Evolutionary conservation across 2,329 filamentous ascomycete species (phyloP).

Genomic region (Fusarium anguioides): DNA sequence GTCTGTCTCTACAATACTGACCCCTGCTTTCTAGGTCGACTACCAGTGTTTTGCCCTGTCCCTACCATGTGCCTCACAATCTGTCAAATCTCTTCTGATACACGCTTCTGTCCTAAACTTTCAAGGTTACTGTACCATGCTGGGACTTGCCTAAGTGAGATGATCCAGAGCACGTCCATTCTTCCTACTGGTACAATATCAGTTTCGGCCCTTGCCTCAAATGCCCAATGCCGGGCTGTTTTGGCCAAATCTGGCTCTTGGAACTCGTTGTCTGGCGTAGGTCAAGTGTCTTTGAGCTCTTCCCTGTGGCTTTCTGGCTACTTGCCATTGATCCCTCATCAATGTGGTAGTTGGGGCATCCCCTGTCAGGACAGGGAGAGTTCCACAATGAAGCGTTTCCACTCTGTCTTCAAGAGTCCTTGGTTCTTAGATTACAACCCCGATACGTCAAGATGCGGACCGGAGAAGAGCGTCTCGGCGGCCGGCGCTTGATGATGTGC

Average conservation of each 20-base stretch:
- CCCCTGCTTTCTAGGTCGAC: conserved; percentile 21
- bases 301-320: conserved; percentile 22
- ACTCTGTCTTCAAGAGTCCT: conserved; percentile 22
- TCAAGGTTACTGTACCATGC: conserved; percentile 26
- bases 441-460: conserved; percentile 33
- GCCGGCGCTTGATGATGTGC: conserved; percentile 45
- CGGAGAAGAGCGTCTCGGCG: conserved; percentile 37
- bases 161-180: conserved; percentile 54
- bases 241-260: conserved; percentile 26
- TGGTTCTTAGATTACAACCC: conserved; percentile 17
- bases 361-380: conserved; percentile 28
- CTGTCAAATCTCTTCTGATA: conserved; percentile 56
- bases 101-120: conserved; percentile 48
- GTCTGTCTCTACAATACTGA: conserved; percentile 5
- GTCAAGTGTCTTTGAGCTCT: conserved; percentile 6
- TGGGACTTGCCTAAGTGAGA: conserved; percentile 52
- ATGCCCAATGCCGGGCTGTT: conserved; percentile 34
- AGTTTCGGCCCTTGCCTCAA: conserved; percentile 34
- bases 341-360: conserved; percentile 17
- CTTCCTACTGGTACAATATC: conserved; percentile 52
- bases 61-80: conserved; percentile 27
- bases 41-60: conserved; percentile 18
- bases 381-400: conserved; percentile 24
- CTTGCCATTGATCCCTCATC: conserved; percentile 20
- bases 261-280: conserved; percentile 11